Evolutionary conservation across 305 asterid species (phyloP), one percentile per base, ranked within the genome.

Genomic region (Rubia occidens): DNA sequence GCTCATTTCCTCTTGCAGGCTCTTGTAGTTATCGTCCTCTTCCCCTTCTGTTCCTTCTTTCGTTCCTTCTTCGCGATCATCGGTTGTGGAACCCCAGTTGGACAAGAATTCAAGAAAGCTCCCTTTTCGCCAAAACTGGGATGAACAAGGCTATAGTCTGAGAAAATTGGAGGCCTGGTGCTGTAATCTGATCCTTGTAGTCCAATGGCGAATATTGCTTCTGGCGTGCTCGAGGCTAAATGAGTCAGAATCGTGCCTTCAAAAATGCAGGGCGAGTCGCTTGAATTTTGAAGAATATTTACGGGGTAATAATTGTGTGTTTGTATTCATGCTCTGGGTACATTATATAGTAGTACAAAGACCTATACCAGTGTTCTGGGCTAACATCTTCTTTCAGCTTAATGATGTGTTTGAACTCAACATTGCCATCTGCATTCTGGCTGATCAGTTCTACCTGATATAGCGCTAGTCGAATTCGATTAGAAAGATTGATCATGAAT

Each of bases 21-120:
- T 85, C 82, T 88, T 92, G 87, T 81, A 84, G 82, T 80, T 78
- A 60, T 91, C 91, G 2, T 84, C 81, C 82, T 88, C 98, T 85
- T 84, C 96, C 40, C 89, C 95, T 61, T 78, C 73, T 24, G 21
- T 6, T 15, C 72, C 73, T 39, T 55, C 73, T 29, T 3, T 68
- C 58, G 42, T 40, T 59, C 54, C 73, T 56, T 69, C 72, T 0
- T 56, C 35, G 13, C 53, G 75, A 32, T 67, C 72, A 8, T 60
- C 81, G 37, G 2, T 47, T 63, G 71, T 72, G 59, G 73, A 60
- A 71, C 58, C 72, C 83, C 77, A 70, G 65, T 67, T 72, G 71
- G 85, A 71, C 53, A 85, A 78, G 67, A 85, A 77, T 53, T 77
- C 79, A 68, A 58, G 55, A 61, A 87, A 74, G 24, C 70, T 70